Conservation (phyloP, 2,329 filamentous ascomycete genomes). For the Penicillium sp. region DNA sequence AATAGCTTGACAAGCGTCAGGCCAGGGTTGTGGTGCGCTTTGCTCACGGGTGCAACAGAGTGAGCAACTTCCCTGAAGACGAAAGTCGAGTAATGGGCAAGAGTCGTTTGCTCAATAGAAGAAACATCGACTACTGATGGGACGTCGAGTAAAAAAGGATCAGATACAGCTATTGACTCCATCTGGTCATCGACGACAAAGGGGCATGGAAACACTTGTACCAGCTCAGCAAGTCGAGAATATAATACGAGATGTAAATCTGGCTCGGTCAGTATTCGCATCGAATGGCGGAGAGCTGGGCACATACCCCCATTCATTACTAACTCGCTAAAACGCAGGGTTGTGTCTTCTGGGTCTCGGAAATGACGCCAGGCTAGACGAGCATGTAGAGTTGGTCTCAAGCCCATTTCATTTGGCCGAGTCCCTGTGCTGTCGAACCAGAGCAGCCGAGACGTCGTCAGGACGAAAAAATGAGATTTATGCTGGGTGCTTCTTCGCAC, state of each 20-base stretch:
- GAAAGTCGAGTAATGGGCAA: constrained; percentile 30
- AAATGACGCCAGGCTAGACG: constrained; percentile 55
- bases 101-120: constrained; percentile 6
- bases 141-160: constrained; percentile 35
- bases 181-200: constrained; percentile 21
- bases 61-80: constrained; percentile 34
- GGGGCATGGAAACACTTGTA: constrained; percentile 34
- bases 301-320: constrained; percentile 33
- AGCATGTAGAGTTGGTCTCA: constrained; percentile 34
- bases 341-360: constrained; percentile 53
- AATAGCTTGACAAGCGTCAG: constrained; percentile 39
- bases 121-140: constrained; percentile 19
- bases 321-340: constrained; percentile 43
- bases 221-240: constrained; percentile 39
- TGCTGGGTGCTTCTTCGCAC: constrained; percentile 45
- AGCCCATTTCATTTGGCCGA: constrained; percentile 15
- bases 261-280: constrained; percentile 18
- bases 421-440: constrained; percentile 42
- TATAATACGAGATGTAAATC: constrained; percentile 41
- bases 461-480: constrained; percentile 48
- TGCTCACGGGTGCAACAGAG: constrained; percentile 15
- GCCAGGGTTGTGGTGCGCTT: constrained; percentile 18
- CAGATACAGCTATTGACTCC: constrained; percentile 26
- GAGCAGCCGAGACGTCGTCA: constrained; percentile 54
- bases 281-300: neutral